These are phyloP conservation scores for Betula pendula DNA, from an alignment of 306 rosid genomes.

Conservation along the genomic window DNA sequence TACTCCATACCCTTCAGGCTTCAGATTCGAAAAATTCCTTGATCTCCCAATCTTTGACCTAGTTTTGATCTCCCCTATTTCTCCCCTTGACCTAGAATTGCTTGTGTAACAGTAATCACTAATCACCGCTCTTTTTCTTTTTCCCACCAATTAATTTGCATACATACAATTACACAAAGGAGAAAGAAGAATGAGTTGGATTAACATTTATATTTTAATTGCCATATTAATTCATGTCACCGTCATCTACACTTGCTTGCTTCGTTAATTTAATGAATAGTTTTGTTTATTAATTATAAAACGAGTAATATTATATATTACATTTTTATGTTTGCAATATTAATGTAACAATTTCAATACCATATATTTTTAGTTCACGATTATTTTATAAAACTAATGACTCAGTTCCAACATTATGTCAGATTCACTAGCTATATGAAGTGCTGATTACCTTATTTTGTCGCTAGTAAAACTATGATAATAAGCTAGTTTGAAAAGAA, in stretches of 20 bases:
- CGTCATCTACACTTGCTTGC: not conserved
- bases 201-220: not conserved
- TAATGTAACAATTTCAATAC: no score
- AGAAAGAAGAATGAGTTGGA: not conserved
- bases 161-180: not conserved
- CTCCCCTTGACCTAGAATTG: no score
- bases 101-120: no score
- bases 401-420: not conserved
- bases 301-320: no score
- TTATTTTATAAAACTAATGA: no score
- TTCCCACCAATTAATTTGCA: no score
- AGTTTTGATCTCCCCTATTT: not conserved
- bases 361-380: no score
- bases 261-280: not conserved
- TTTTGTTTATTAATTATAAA: not conserved
- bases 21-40: not conserved
- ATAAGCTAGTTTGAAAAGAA: not conserved
- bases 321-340: no score
- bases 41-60: not conserved
- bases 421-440: no score
- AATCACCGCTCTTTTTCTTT: no score
- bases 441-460: not conserved
- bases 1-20: not conserved
- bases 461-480: not conserved
- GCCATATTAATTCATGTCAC: not conserved